A percentile compares a stretch with the other conserved stretches of the same genome.
Evolutionary conservation across 768 basidiomycete species (phyloP).

Genomic region (Lactarius deliciosus): DNA sequence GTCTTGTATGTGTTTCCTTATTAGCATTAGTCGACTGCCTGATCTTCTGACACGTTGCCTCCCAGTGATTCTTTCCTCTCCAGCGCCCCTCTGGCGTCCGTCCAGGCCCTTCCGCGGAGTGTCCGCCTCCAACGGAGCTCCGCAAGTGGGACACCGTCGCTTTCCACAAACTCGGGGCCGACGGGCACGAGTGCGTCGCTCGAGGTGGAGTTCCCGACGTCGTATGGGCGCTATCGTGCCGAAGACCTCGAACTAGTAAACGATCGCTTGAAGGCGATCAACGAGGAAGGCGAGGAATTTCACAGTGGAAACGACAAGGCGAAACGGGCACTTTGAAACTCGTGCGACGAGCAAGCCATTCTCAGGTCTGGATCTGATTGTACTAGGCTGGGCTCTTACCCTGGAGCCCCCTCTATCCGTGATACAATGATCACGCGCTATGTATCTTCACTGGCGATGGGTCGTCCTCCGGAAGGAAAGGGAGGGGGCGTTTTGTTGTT

Average conservation of each 20-base stretch:
- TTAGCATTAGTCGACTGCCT: not conserved
- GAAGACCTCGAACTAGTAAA: not conserved
- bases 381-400: not conserved
- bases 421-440: not conserved
- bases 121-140: not conserved
- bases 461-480: not conserved
- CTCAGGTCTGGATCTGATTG: not conserved
- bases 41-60: not conserved
- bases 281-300: conserved; percentile 2
- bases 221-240: conserved; percentile 17
- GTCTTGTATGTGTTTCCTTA: not conserved
- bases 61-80: conserved; percentile 3
- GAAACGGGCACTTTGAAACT: not conserved
- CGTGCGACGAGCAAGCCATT: not conserved
- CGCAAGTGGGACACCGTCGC: not conserved
- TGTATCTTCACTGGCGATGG: not conserved
- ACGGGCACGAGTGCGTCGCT: conserved; percentile 1
- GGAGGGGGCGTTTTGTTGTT: not conserved
- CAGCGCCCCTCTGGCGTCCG: conserved; percentile 1
- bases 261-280: conserved; percentile 11
- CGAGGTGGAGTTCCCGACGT: conserved; percentile 18
- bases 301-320: not conserved
- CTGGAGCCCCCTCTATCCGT: not conserved
- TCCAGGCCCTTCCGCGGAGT: not conserved
- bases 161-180: not conserved